phyloP scores from a whole-genome alignment of 164 flowering plant genomes.

The Chloranthus sessilifolius region DNA sequence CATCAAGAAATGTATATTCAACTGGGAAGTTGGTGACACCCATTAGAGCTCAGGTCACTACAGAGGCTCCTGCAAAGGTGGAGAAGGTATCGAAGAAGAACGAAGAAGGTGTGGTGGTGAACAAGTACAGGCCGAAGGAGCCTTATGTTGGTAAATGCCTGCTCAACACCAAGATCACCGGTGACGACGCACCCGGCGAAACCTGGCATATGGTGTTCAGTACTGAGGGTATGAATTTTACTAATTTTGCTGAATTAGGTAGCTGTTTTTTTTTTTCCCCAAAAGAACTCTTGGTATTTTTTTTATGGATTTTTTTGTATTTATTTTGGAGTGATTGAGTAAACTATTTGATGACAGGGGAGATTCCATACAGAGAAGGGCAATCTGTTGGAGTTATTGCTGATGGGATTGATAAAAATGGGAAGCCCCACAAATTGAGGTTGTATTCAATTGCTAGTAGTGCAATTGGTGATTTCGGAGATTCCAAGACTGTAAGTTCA shows the following conservation, averaged over 20 bases:
- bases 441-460: constrained; percentile 98
- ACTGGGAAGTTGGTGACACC: constrained; percentile 38
- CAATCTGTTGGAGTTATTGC: constrained; percentile 91
- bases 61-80: constrained; percentile 77
- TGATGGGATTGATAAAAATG: constrained; percentile 89
- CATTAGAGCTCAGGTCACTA: constrained; percentile 83
- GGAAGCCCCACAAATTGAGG: constrained; percentile 94
- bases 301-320: not conserved
- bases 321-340: constrained; percentile 1
- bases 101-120: constrained; percentile 82
- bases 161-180: constrained; percentile 92
- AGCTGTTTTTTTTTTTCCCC: not conserved
- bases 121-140: constrained; percentile 81
- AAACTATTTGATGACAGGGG: constrained; percentile 54
- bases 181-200: constrained; percentile 98
- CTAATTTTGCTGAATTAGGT: not conserved
- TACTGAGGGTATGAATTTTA: constrained; percentile 66
- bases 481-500: constrained; percentile 84
- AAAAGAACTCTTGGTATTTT: not conserved
- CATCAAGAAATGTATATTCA: constrained; percentile 38
- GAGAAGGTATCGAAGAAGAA: constrained; percentile 72
- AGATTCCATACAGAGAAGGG: constrained; percentile 93
- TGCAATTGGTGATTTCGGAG: constrained; percentile 98
- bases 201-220: constrained; percentile 99
- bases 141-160: constrained; percentile 85